These are phyloP conservation scores for Pichia deserticola DNA, from an alignment of 805 yeast genomes.

Conservation along the genomic window DNA sequence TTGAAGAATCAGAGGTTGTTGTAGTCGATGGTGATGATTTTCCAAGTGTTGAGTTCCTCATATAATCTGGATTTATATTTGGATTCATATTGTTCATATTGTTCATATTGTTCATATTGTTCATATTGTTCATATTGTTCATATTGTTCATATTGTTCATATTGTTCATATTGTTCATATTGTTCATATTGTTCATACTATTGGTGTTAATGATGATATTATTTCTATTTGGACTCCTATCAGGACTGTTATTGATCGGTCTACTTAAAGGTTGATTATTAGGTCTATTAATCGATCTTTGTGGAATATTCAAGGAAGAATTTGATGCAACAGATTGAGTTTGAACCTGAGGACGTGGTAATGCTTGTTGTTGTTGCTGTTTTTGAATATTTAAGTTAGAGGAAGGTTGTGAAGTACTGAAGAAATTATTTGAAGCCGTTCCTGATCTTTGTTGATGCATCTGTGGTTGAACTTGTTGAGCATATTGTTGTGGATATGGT, in stretches of 20 bases:
- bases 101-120: not conserved
- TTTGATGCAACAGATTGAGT: not conserved
- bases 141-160: not conserved
- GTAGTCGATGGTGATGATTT: constrained; percentile 3
- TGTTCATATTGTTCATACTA: not conserved
- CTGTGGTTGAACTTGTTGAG: not conserved
- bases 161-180: not conserved
- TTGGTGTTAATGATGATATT: no score
- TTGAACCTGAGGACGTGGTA: not conserved
- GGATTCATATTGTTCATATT: not conserved
- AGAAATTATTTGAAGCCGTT: no score
- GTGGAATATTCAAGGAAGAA: not conserved
- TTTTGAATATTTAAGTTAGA: no score
- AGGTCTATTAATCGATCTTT: not conserved
- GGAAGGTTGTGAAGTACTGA: no score
- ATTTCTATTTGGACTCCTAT: not conserved
- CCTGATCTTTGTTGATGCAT: not conserved
- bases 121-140: not conserved
- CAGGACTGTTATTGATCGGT: not conserved
- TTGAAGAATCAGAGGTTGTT: constrained; percentile 3
- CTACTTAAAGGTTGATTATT: not conserved
- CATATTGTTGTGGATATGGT: not conserved
- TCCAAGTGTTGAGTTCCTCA: not conserved
- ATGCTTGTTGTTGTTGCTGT: not conserved
- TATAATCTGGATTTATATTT: not conserved